Conservation (phyloP, 192 early-diverging fungal species). For the Gonapodya prolifera region DNA sequence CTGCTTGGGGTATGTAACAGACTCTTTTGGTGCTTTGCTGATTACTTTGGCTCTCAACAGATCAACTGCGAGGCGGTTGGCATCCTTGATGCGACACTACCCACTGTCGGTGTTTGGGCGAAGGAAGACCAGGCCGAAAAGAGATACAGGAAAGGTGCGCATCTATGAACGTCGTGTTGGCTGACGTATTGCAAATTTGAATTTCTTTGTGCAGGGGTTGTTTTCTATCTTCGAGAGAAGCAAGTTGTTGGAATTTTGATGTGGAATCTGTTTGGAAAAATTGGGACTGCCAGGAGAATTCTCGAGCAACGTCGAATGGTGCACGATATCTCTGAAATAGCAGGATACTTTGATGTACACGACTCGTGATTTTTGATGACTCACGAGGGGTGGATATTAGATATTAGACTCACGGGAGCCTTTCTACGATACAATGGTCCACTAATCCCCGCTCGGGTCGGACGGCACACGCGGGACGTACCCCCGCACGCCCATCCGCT, state of each 20-base stretch:
- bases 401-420: no score
- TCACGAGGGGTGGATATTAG: no score
- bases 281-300: slow-evolving; percentile 46
- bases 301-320: background rate
- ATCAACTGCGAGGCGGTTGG: slow-evolving; percentile 53
- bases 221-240: slow-evolving; percentile 33
- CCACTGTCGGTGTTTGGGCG: slow-evolving; percentile 47
- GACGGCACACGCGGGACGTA: no score
- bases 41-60: background rate
- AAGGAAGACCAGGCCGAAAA: background rate
- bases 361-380: no score
- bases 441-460: no score
- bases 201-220: slow-evolving; percentile 43
- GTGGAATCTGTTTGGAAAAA: slow-evolving; percentile 48
- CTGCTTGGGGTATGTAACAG: background rate
- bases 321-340: background rate
- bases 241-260: slow-evolving; percentile 32
- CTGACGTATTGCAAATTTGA: slow-evolving; percentile 21
- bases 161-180: slow-evolving; percentile 11
- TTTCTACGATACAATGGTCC: no score
- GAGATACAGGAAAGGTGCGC: slow-evolving; percentile 2
- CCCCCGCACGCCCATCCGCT: no score
- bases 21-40: background rate
- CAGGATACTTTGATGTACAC: background rate
- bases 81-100: slow-evolving; percentile 35